Conservation (phyloP, 1,284 basidiomycete species). For the Sanguinoderma infundibulare region DNA sequence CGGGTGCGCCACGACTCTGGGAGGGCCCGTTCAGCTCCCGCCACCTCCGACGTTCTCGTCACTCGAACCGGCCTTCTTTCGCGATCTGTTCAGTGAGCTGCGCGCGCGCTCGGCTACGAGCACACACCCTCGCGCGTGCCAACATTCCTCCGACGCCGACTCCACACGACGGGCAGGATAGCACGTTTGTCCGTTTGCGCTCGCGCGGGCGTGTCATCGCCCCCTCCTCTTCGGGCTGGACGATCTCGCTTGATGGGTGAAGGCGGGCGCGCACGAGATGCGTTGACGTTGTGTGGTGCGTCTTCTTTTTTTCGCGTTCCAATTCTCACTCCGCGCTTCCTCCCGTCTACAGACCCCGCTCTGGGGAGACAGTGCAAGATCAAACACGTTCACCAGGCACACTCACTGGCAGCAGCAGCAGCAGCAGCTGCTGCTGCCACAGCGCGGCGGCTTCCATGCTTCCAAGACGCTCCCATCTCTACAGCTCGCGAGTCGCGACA, state of each 20-base stretch:
- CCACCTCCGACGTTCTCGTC: slow-evolving; percentile 8
- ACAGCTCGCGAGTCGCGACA: neutral
- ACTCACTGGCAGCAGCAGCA: neutral
- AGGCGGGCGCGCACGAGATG: neutral
- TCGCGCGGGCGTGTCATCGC: no score
- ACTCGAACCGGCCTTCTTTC: no score
- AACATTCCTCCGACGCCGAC: neutral
- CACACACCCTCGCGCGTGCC: neutral
- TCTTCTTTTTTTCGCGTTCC: neutral
- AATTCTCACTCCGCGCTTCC: neutral
- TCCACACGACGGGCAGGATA: neutral
- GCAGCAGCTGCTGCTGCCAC: no score
- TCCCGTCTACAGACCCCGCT: neutral
- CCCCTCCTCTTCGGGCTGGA: no score
- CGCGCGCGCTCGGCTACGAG: neutral
- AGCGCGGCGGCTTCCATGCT: neutral
- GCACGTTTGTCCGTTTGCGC: neutral
- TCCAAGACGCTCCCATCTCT: neutral
- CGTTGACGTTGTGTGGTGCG: neutral
- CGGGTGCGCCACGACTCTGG: neutral
- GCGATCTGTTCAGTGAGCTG: neutral
- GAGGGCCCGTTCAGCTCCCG: neutral
- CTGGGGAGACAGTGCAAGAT: neutral
- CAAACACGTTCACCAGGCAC: neutral
- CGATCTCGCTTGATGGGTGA: no score